A percentile compares a stretch with the other conserved stretches of the same genome.
Evolutionary conservation across 805 yeast species (phyloP).

Genomic region (Zygoascus ofunaensis): DNA sequence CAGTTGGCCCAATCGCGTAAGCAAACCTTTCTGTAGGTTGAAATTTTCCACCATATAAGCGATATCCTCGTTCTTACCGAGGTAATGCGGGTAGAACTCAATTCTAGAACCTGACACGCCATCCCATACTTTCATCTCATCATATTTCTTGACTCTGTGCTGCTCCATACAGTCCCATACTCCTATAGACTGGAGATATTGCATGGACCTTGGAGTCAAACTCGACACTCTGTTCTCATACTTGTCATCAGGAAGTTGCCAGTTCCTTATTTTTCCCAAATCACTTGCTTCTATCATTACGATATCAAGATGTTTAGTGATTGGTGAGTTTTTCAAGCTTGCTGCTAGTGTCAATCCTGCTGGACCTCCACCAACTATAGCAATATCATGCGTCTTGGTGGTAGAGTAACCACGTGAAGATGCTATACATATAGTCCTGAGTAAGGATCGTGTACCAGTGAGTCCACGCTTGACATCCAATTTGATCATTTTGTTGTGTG

Average conservation of each 20-base stretch:
- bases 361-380: conserved; percentile 94
- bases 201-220: conserved; percentile 71
- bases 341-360: conserved; percentile 86
- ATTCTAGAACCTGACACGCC: conserved; percentile 64
- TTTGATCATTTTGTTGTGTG: neutral
- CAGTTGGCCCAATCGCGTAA: conserved; percentile 43
- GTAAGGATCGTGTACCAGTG: neutral
- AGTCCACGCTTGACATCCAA: too few species aligned
- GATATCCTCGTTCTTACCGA: conserved; percentile 29
- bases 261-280: conserved; percentile 42
- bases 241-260: conserved; percentile 35
- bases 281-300: conserved; percentile 67
- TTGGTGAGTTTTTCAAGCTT: conserved; percentile 58
- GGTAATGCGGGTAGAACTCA: conserved; percentile 46
- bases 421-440: neutral
- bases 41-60: conserved; percentile 86
- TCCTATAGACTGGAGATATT: conserved; percentile 58
- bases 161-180: conserved; percentile 62
- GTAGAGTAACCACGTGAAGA: neutral
- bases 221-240: conserved; percentile 79
- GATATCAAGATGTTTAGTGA: conserved; percentile 50
- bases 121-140: conserved; percentile 78
- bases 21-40: conserved; percentile 70
- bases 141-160: conserved; percentile 72
- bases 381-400: conserved; percentile 42